Base-by-base conservation (phyloP, 345 rosid genomes). In the Populus simonii region DNA sequence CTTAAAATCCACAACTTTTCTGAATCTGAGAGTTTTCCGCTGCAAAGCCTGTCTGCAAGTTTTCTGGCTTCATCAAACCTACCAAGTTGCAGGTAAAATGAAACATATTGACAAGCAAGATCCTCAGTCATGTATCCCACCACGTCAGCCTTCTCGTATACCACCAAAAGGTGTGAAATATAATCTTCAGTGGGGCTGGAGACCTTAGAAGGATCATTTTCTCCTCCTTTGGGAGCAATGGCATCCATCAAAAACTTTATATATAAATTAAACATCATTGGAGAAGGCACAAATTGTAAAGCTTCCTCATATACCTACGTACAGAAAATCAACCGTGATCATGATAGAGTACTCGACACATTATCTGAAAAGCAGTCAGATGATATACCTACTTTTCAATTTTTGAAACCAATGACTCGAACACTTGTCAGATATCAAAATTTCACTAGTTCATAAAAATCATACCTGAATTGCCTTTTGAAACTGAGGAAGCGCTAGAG, bases 231-330 rank as follows among this genome's bases (percentile, higher is more conserved):
- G 12, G 80, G 79, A 66, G 78, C 75, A 77, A 86, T 76, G 35
- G 76, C 33, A 78, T 92, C 91, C 88, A 82, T 88, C 76, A 89
- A 80, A 85, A 93, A 93, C 61, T 85, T 87, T 57, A 84, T 63
- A 79, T 93, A 93, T 67, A 80, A 77, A 29, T 84, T 83, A 84
- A 92, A 90, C 90, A 96, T 84, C 53, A 68, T 66, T 5, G 88
- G 82, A 68, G 94, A 91, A 73, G 93, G 88, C 70, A 88, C 79
- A 83, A 73, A 75, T 81, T 88, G 83, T 47, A 89, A 43, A 35
- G 90, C 94, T 80, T 92, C 98, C 75, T 93, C 96, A 84, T 92
- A 93, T 68, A 88, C 88, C 98, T 93, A 83, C 78, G 80, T n/a
- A 81, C n/a, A 12, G 15, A 49, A 75, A 61, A 80, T 4, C 33